These are phyloP conservation scores for Jatropha podagrica DNA, from an alignment of 441 rosid genomes.

Conservation along the genomic window DNA sequence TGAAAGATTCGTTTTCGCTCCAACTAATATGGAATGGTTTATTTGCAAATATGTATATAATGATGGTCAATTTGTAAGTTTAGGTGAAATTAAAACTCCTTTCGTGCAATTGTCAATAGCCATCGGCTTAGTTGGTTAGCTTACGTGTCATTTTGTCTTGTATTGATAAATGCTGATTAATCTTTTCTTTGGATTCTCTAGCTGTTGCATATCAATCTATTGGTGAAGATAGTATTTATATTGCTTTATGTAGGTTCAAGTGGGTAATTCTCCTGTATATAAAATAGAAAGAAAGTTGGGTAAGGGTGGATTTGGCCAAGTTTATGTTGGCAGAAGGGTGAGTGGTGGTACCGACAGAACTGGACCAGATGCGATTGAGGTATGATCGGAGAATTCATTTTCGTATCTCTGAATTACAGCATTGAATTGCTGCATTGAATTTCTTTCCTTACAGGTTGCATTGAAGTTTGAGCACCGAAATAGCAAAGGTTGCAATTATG, in stretches of 20 bases:
- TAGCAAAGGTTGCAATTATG: constrained; percentile 95
- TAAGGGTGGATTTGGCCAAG: constrained; percentile 98
- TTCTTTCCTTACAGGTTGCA: constrained; percentile 63
- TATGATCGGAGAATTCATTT: constrained; percentile 26
- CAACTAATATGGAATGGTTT: not conserved
- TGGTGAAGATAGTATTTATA: not conserved
- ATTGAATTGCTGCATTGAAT: constrained; percentile 11
- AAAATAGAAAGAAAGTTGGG: constrained; percentile 89
- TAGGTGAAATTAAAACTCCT: not conserved
- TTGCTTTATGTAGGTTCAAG: constrained; percentile 41
- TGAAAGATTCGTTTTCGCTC: constrained; percentile 1
- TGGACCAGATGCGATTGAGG: constrained; percentile 97
- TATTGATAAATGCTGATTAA: not conserved
- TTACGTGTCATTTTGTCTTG: not conserved
- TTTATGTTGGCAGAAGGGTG: constrained; percentile 87
- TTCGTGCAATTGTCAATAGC: not conserved
- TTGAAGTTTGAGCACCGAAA: constrained; percentile 91
- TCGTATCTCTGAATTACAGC: constrained; percentile 4
- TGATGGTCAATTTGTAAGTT: not conserved
- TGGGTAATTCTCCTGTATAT: constrained; percentile 85
- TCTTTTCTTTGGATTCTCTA: not conserved
- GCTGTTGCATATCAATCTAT: not conserved
- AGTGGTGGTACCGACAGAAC: constrained; percentile 75
- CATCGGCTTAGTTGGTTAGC: not conserved
- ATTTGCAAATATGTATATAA: not conserved